phyloP scores from a whole-genome alignment of 805 yeast genomes.

The Candida dajiaensis region DNA sequence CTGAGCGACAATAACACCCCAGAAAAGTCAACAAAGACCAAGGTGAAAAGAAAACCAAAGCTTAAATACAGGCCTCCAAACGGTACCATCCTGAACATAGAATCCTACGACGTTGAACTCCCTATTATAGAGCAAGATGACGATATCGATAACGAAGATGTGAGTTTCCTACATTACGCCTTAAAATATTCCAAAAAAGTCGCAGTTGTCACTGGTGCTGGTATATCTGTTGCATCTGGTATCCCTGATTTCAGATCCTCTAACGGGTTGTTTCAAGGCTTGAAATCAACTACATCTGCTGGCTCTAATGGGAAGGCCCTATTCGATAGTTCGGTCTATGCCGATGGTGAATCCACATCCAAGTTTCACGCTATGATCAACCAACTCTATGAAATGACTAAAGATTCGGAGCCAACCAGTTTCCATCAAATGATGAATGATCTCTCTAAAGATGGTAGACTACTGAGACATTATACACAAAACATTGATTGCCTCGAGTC shows the following conservation, averaged over 20 bases:
- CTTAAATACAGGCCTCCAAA: slow-evolving; percentile 40
- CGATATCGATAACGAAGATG: slow-evolving; percentile 31
- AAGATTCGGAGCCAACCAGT: slow-evolving; percentile 57
- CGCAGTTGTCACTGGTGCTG: slow-evolving; percentile 80
- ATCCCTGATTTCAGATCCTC: slow-evolving; percentile 85
- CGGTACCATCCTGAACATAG: slow-evolving; percentile 38
- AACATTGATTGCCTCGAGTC: slow-evolving; percentile 80
- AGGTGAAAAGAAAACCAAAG: slow-evolving; percentile 35
- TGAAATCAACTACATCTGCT: slow-evolving; percentile 33
- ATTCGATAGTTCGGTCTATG: slow-evolving; percentile 74
- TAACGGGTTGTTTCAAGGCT: slow-evolving; percentile 63
- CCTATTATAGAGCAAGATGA: slow-evolving; percentile 29
- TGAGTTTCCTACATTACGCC: slow-evolving; percentile 47
- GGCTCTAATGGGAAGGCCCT: slow-evolving; percentile 54
- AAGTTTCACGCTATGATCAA: slow-evolving; percentile 73
- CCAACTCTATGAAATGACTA: slow-evolving; percentile 50
- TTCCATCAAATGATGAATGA: slow-evolving; percentile 64
- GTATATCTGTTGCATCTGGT: slow-evolving; percentile 85
- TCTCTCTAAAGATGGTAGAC: slow-evolving; percentile 55
- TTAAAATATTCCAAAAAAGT: slow-evolving; percentile 49
- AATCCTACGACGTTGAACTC: slow-evolving; percentile 16
- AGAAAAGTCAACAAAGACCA: slow-evolving; percentile 1
- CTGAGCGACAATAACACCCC: background rate
- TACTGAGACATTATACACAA: slow-evolving; percentile 77
- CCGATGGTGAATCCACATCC: slow-evolving; percentile 51